These are phyloP conservation scores for Casaregolazyma suthepensis DNA, from an alignment of 1,139 yeast genomes.

Conservation along the genomic window DNA sequence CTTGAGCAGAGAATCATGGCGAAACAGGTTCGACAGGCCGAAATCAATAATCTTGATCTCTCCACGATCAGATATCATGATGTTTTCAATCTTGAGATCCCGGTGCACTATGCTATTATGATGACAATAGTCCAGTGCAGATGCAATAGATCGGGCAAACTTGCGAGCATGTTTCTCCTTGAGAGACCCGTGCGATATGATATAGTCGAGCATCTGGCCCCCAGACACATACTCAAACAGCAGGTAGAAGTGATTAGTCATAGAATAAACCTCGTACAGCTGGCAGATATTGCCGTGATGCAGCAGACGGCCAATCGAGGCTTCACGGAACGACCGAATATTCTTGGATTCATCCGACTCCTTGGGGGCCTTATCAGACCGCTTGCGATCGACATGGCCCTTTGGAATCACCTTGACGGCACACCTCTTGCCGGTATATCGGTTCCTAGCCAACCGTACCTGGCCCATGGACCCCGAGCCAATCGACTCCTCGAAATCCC, in stretches of 20 bases:
- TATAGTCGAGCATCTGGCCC: conserved; percentile 96
- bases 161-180: conserved; percentile 92
- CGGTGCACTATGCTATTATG: conserved; percentile 92
- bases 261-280: conserved; percentile 86
- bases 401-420: conserved; percentile 51
- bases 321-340: conserved; percentile 88
- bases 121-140: conserved; percentile 91
- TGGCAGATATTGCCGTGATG: conserved; percentile 93
- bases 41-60: conserved; percentile 94
- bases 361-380: conserved; percentile 53
- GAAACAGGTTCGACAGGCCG: conserved; percentile 84
- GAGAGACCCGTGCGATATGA: conserved; percentile 91
- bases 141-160: conserved; percentile 93
- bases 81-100: conserved; percentile 93
- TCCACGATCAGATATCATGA: conserved; percentile 88
- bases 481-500: conserved; percentile 92
- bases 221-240: conserved; percentile 95
- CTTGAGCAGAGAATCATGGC: conserved; percentile 65
- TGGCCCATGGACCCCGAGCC: conserved; percentile 99
- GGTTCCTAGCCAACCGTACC: conserved; percentile 87
- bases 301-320: conserved; percentile 82
- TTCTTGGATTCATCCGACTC: conserved; percentile 90
- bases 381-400: conserved; percentile 55
- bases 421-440: conserved; percentile 73
- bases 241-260: conserved; percentile 97